Evolutionary conservation across 1,284 basidiomycete species (phyloP), one percentile per base, ranked within the genome.

Genomic region (Ustilago cynodontis): DNA sequence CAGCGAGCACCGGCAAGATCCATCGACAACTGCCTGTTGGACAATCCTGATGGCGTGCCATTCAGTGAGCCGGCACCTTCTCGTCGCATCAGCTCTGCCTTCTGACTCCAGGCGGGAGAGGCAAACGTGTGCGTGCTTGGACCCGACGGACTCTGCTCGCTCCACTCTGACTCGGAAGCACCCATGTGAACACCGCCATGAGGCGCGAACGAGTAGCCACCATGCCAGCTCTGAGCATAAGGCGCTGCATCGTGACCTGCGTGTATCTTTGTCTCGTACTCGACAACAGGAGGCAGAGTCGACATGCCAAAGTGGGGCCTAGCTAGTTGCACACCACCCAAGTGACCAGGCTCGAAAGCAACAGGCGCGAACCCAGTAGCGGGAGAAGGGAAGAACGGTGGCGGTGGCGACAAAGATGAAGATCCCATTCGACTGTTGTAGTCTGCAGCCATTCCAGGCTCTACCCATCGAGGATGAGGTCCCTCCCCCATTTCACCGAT

Each of bases 61-160:
- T 33, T 41, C 3, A 59, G 31, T 0, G 70, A 63, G 7, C 43
- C 39, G 11, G 29, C n/a, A 7, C 64, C 64, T 1, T 72, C 70
- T 16, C 70, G 55, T 39, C 60, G 54, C 45, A 59, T 31, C 56
- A 63, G 52, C 47, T 72, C 70, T 7, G 59, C 70, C 57, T 63
- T 72, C 20, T 72, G 70, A 31, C 70, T 72, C 70, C 70, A 72
- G 20, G 64, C 60, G 2, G 70, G 70, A 26, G 70, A 72, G 3
- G 64, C 70, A 43, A 72, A 72, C 0, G 56, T 43, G 26, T 66
- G 70, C 18, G 59, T 43, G 33, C 69, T 66, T 2, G 63, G 62
- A 3, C 58, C 69, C 1, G 69, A 71, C 4, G 70, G 70, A 39
- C 70, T 72, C 33, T 62, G 70, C 33, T 66, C 70, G 60, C 70